Base-by-base conservation (phyloP, 192 early-diverging fungal species). In the Linnemannia hyalina region DNA sequence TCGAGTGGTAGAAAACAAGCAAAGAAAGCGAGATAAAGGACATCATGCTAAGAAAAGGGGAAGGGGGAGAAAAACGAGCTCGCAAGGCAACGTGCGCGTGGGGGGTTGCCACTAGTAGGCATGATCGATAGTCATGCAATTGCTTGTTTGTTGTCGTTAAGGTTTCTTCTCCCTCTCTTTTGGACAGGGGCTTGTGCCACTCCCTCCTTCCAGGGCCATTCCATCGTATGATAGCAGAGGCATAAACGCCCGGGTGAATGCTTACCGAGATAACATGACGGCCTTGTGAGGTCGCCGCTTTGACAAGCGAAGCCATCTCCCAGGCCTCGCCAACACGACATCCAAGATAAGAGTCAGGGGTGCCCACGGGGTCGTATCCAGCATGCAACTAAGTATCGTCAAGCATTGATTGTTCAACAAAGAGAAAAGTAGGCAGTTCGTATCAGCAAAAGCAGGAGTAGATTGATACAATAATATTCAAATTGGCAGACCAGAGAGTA, bases 241-340 rank as follows among this genome's bases (percentile, higher is more conserved):
- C n/a, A 6, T 2, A 32, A 4, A 32, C 9, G 11, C n/a, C 11
- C 60, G 11, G 60, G 26, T 65, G 60, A 65, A 65, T 63, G 13
- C 73, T 74, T 90, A 93, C 92, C 78, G 88, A 89, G 71, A 93
- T 88, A 70, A 92, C 89, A 86, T 93, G 90, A 52, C 91, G 81
- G 6, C 91, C 91, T 38, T 89, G 88, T 6, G 89, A 77, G 2
- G 89, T 84, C 0, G 92, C 90, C 0, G 68, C 52, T 68, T 88
- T 89, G 11, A 93, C 46, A 49, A 89, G 69, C 10, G 85, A 88
- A 2, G 88, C 75, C 49, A 91, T 73, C 44, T 93, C 91, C 92
- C 91, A 93, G 11, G 83, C 90, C 81, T 93, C 88, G 6, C 90
- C 85, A 9, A 92, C 78, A 38, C 91, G 87, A 75, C 89, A 89